Conservation (phyloP, 306 rosid genomes). For the Vigna angularis region DNA sequence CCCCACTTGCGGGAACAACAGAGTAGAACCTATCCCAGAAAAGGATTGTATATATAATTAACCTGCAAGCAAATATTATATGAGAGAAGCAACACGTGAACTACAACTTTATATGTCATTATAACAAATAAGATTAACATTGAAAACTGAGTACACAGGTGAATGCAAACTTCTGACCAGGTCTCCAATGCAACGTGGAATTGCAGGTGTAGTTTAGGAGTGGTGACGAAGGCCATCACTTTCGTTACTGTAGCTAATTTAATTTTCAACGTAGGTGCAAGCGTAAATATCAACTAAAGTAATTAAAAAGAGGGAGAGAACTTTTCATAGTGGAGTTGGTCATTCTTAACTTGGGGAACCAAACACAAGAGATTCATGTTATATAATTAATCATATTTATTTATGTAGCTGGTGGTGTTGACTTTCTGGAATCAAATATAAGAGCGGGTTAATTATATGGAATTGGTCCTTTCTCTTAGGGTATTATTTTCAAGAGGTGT, state of each 20-base stretch:
- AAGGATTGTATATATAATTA: neutral
- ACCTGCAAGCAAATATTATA: conserved; percentile 11
- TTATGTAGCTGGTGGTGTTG: neutral
- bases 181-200: conserved; percentile 34
- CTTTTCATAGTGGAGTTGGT: neutral
- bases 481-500: neutral
- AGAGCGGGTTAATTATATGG: neutral
- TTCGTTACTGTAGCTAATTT: conserved; percentile 4
- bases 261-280: neutral
- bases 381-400: neutral
- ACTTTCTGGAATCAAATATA: neutral
- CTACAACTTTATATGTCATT: neutral
- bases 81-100: conserved; percentile 18
- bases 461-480: neutral
- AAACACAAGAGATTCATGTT: neutral
- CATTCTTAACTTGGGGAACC: conserved; percentile 9
- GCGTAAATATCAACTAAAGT: neutral
- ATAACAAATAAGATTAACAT: neutral
- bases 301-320: neutral
- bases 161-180: conserved; percentile 48
- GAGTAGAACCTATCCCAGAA: neutral
- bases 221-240: conserved; percentile 44
- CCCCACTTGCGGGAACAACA: conserved; percentile 14
- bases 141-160: conserved; percentile 26
- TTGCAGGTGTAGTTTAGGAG: neutral